Percentiles rank a stretch among this genome's conserved stretches.
phyloP scores from a whole-genome alignment of 73 alveolate genomes.

The Paraurostyla sp. region DNA sequence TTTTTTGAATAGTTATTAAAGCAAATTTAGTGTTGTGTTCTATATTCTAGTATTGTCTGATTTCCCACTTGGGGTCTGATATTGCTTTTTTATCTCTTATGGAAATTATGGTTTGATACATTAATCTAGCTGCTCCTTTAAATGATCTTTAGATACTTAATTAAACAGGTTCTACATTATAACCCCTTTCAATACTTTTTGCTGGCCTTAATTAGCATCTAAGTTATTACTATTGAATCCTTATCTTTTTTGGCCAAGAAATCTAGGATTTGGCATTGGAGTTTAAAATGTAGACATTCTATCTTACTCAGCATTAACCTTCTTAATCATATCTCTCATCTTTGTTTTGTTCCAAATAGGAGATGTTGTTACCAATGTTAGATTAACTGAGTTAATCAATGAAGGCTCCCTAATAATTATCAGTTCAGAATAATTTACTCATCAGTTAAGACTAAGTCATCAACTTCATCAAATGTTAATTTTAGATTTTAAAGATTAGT shows the following conservation, averaged over 20 bases:
- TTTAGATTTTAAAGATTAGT: conserved; percentile 42
- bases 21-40: conserved; percentile 4
- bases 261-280: conserved; percentile 44
- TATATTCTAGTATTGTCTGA: background rate
- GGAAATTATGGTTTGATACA: too few species aligned
- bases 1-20: background rate
- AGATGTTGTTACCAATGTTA: conserved; percentile 29
- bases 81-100: conserved; percentile 19
- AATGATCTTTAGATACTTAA: too few species aligned
- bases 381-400: conserved; percentile 26
- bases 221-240: too few species aligned
- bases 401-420: conserved; percentile 46
- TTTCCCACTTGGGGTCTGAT: background rate
- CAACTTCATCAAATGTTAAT: conserved; percentile 37
- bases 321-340: conserved; percentile 49
- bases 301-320: conserved; percentile 51
- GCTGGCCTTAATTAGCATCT: background rate
- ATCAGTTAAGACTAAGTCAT: conserved; percentile 20
- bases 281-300: conserved; percentile 34
- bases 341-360: conserved; percentile 61
- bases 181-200: conserved; percentile 17
- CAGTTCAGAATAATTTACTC: conserved; percentile 3
- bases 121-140: too few species aligned
- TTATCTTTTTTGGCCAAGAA: conserved; percentile 24
- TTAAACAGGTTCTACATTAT: background rate